These are phyloP conservation scores for Ustilago bromivora DNA, from an alignment of 1,284 basidiomycete genomes.

Conservation along the genomic window DNA sequence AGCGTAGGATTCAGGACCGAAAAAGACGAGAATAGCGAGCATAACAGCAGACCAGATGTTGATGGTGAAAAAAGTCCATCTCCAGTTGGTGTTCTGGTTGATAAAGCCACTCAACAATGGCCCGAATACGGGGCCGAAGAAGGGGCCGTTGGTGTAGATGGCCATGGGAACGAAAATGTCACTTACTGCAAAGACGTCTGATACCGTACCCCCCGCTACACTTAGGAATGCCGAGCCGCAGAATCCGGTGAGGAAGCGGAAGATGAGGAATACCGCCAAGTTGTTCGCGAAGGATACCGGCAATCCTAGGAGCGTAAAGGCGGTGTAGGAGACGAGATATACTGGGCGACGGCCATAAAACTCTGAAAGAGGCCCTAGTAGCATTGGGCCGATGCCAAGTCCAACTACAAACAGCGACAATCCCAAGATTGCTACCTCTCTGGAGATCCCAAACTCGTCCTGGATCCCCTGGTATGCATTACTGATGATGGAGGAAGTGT, in stretches of 20 bases:
- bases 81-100: slow-evolving; percentile 65
- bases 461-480: slow-evolving; percentile 69
- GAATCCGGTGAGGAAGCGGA: slow-evolving; percentile 64
- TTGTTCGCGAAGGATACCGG: slow-evolving; percentile 64
- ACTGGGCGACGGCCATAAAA: slow-evolving; percentile 72
- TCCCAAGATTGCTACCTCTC: slow-evolving; percentile 79
- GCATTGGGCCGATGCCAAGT: slow-evolving; percentile 57
- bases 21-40: slow-evolving; percentile 61
- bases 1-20: slow-evolving; percentile 68
- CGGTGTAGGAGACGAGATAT: slow-evolving; percentile 55
- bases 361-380: slow-evolving; percentile 75
- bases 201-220: slow-evolving; percentile 55
- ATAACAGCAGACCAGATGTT: slow-evolving; percentile 61
- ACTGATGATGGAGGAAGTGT: slow-evolving; percentile 53
- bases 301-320: slow-evolving; percentile 52
- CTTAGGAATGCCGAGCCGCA: slow-evolving; percentile 67
- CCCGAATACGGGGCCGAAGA: slow-evolving; percentile 59
- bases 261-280: slow-evolving; percentile 63
- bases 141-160: slow-evolving; percentile 68
- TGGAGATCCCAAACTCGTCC: slow-evolving; percentile 75
- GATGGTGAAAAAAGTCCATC: slow-evolving; percentile 67
- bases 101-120: slow-evolving; percentile 62
- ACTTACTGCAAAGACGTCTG: slow-evolving; percentile 60
- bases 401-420: slow-evolving; percentile 78
- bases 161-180: slow-evolving; percentile 68